phyloP scores from a whole-genome alignment of 2,329 filamentous ascomycete species.

The Colletotrichum sp. region DNA sequence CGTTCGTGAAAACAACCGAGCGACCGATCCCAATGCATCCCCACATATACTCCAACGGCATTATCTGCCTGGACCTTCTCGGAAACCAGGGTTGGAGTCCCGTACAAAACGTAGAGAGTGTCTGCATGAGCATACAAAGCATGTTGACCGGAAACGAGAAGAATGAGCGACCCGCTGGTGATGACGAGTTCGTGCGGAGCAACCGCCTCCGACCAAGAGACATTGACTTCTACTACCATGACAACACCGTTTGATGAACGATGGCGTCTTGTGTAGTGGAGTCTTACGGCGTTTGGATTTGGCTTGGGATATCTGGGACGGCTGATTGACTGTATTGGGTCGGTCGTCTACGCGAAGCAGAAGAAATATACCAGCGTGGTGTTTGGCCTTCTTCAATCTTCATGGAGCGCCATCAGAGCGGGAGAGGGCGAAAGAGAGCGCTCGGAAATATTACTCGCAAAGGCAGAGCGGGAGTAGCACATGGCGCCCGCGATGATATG shows the following conservation, averaged over 20 bases:
- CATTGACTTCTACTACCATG: conserved; percentile 94
- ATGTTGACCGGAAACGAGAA: conserved; percentile 97
- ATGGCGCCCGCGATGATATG: background rate
- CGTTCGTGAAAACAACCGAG: conserved; percentile 73
- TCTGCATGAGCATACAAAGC: conserved; percentile 97
- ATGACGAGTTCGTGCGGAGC: conserved; percentile 84
- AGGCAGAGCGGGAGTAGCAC: background rate
- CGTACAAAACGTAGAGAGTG: conserved; percentile 94
- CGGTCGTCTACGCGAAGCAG: background rate
- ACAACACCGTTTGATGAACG: conserved; percentile 67
- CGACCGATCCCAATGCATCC: conserved; percentile 90
- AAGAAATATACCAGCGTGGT: background rate
- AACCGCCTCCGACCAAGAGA: conserved; percentile 84
- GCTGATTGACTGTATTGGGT: background rate
- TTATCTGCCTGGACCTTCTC: conserved; percentile 95
- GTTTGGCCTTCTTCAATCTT: background rate
- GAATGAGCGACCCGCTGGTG: conserved; percentile 87
- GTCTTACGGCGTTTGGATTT: conserved; percentile 11
- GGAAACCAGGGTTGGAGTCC: conserved; percentile 91
- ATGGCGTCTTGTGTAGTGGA: background rate
- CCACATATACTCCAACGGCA: conserved; percentile 97
- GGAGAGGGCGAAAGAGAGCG: background rate
- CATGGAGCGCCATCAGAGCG: background rate
- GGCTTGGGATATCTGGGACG: conserved; percentile 1
- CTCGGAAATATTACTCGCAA: background rate